Base-by-base conservation (phyloP, 148 eudicot genomes). In the Selenicereus undatus region DNA sequence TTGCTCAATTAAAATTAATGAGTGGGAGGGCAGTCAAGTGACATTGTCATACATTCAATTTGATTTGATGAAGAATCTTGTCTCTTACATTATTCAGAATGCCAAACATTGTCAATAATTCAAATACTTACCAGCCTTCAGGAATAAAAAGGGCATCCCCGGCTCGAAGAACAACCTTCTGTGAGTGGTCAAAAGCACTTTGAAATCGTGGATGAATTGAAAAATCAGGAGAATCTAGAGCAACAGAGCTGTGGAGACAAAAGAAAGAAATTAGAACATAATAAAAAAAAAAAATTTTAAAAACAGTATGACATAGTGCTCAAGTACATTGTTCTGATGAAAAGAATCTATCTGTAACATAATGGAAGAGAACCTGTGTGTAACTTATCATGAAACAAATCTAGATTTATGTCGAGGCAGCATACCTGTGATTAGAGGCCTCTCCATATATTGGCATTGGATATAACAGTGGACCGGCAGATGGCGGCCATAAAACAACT, bases 401-500 rank as follows among this genome's bases (percentile, higher is more conserved):
- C n/a, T 30, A 43, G 56, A 39, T 70, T 39, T 54, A 35, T 45
- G 17, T 36, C 39, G 32, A 74, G 71, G 56, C 14, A 29, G 45
- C 82, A 83, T 84, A 91, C 99, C 99, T 93, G 80, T 96, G 99
- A 76, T 96, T 93, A 70, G 98, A 96, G 45, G 99, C 91, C 86
- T 96, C 99, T 76, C 99, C 97, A 80, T 93, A 92, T 73, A 96
- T 83, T 43, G 98, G 92, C 93, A 90, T 88, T 69, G 97, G 94
- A 86, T 96, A 93, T 70, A 96, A 82, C 52, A 80, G 48, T 35
- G 94, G 87, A 76, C 93, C 90, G 69, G 97, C 90, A 75, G 98
- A 92, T 82, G 99, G 99, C 42, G 97, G 97, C 99, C 99, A 93
- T 79, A 96, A 84, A 81, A 85, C 86, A 85, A 96, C 97, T 96